Conservation (phyloP, 345 rosid species). For the Noccaea caerulescens region DNA sequence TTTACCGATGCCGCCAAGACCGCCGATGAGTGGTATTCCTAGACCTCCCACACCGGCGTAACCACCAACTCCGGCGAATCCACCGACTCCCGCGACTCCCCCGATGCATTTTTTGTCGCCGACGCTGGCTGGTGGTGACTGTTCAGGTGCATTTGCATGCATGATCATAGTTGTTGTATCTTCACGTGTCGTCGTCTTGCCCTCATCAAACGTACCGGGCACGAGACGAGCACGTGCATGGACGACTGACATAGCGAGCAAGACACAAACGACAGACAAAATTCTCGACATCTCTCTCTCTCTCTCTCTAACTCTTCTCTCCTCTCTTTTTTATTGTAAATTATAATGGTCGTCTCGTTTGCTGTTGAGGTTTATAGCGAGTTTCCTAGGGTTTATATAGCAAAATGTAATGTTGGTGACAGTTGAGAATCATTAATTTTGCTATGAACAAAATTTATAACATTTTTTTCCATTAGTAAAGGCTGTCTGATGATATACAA, state of each 20-base stretch:
- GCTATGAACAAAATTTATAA: conserved; percentile 26
- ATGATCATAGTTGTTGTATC: conserved; percentile 26
- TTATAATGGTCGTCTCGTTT: conserved; percentile 16
- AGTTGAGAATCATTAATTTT: conserved; percentile 55
- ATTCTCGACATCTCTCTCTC: conserved; percentile 38
- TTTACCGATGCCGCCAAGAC: conserved; percentile 69
- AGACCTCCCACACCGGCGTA: conserved; percentile 60
- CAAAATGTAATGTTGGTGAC: conserved; percentile 43
- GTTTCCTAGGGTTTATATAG: conserved; percentile 47
- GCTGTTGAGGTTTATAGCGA: conserved; percentile 32
- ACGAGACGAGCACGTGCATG: conserved; percentile 43
- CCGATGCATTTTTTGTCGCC: conserved; percentile 61
- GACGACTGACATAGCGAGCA: conserved; percentile 27
- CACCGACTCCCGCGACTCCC: conserved; percentile 61
- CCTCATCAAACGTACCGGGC: conserved; percentile 30
- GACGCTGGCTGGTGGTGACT: conserved; percentile 48
- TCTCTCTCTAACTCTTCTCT: conserved; percentile 11
- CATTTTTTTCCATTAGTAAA: conserved; percentile 21
- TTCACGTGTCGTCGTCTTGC: conserved; percentile 19
- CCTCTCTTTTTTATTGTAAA: neutral
- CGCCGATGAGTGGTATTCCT: conserved; percentile 62
- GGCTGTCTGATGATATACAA: conserved; percentile 41
- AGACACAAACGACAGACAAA: conserved; percentile 33
- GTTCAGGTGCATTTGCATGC: conserved; percentile 50
- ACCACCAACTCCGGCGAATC: conserved; percentile 76